These are phyloP conservation scores for Lactifluus pinguis DNA, from an alignment of 768 basidiomycete species.

Conservation along the genomic window DNA sequence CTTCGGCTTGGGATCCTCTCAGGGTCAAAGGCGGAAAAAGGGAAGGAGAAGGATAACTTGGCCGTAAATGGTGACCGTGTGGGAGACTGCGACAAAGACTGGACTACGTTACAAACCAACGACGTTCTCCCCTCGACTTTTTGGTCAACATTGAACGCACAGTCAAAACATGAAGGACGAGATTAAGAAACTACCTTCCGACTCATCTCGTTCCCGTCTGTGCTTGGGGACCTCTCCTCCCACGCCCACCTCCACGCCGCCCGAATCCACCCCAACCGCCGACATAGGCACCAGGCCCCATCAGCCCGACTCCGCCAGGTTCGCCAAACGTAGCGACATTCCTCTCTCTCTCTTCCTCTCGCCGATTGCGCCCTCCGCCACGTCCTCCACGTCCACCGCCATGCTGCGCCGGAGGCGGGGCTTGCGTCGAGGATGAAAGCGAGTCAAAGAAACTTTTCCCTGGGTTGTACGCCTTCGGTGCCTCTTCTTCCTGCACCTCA, in stretches of 20 bases:
- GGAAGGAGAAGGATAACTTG: background rate
- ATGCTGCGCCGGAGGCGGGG: conserved; percentile 26
- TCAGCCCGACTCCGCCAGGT: conserved; percentile 65
- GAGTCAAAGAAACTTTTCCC: conserved; percentile 78
- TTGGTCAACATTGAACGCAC: background rate
- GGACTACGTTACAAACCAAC: background rate
- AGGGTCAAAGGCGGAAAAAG: background rate
- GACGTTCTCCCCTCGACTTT: background rate
- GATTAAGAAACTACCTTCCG: background rate
- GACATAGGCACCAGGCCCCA: conserved; percentile 75
- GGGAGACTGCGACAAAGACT: background rate
- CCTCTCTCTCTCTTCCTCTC: conserved; percentile 77
- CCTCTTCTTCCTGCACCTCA: conserved; percentile 29
- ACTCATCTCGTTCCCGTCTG: conserved; percentile 17
- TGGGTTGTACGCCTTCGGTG: conserved; percentile 57
- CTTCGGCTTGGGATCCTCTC: background rate
- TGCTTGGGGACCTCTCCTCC: conserved; percentile 28
- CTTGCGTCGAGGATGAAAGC: conserved; percentile 40
- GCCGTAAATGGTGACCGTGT: background rate
- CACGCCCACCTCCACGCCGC: conserved; percentile 36
- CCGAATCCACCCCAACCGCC: conserved; percentile 70
- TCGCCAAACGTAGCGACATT: conserved; percentile 87
- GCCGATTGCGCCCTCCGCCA: conserved; percentile 52
- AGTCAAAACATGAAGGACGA: background rate
- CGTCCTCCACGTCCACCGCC: conserved; percentile 38